Evolutionary conservation across 2,329 filamentous ascomycete genomes (phyloP).

Genomic region (Ophidiomyces ophidiicola): DNA sequence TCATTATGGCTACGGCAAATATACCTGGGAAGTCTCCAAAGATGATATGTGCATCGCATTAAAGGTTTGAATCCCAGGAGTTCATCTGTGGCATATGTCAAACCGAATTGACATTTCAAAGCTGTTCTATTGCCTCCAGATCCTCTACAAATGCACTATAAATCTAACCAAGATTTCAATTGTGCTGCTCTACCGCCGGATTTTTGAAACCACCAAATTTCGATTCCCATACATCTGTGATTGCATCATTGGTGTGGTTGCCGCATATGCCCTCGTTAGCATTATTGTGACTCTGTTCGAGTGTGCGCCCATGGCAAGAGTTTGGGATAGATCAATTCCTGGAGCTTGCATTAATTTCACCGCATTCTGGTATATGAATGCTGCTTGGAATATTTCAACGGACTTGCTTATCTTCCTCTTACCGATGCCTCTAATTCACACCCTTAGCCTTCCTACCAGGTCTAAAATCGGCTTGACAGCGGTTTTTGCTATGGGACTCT

Average conservation of each 20-base stretch:
- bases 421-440: slow-evolving; percentile 25
- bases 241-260: slow-evolving; percentile 33
- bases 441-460: slow-evolving; percentile 22
- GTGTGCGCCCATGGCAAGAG: slow-evolving; percentile 38
- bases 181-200: slow-evolving; percentile 43
- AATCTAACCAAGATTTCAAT: slow-evolving; percentile 44
- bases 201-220: slow-evolving; percentile 40
- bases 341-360: slow-evolving; percentile 37
- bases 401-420: slow-evolving; percentile 27
- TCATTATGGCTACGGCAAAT: slow-evolving; percentile 22
- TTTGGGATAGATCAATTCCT: slow-evolving; percentile 35
- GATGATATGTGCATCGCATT: slow-evolving; percentile 19
- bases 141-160: slow-evolving; percentile 44
- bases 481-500: slow-evolving; percentile 29
- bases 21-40: slow-evolving; percentile 14
- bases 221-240: slow-evolving; percentile 38
- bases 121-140: slow-evolving; percentile 42
- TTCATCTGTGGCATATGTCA: not conserved
- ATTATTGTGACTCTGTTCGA: slow-evolving; percentile 39
- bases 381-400: slow-evolving; percentile 25
- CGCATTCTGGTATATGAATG: slow-evolving; percentile 41
- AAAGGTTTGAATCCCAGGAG: no score
- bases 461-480: slow-evolving; percentile 41
- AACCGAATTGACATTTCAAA: slow-evolving; percentile 16
- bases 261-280: slow-evolving; percentile 38